Base-by-base conservation (phyloP, 73 alveolate species). In the Symbiodinium pilosum region DNA sequence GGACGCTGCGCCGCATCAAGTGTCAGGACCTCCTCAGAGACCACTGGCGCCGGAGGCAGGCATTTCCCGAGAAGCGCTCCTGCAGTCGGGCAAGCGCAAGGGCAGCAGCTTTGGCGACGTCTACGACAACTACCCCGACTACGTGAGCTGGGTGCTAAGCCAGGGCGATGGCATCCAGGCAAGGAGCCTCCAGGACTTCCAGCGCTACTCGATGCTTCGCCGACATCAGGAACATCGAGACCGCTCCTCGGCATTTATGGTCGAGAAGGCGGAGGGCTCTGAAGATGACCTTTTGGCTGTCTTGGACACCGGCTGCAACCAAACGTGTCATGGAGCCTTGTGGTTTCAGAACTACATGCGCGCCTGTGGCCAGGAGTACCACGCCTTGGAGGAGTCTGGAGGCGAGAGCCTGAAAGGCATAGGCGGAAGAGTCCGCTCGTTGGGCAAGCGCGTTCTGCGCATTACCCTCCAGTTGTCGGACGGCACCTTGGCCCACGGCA, bases 271-370 rank as follows among this genome's bases (percentile, higher is more conserved):
- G 20, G 1, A 14, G 1, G 36, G 5, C 39, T 59, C 38, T 16
- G 77, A 64, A 16, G 41, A 26, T 36, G 12, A 12, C 39, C 36
- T 84, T 0, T 12, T 56, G 14, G 84, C 86, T 4, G 68, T 87
- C 26, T 0, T 87, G 3, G 94, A 87, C 43, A 87, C 94, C 2
- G 94, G 94, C 0, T 87, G 94, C 69, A 87, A 87, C 86, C 69
- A 87, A 39, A 87, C 94, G 5, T 87, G 94, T 21, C 94, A 87
- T 56, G 94, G 94, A 0, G 42, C 54, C 0, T 21, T 3, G 1
- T 87, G 94, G 94, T 56, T 87, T 84, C 11, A 38, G 56, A 9
- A 9, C 38, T 87, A 56, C 94, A 4, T 39, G 43, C 30, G 39
- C 69, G 41, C n/a, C 16, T 18, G 44, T 24, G 68, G 69, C 1